phyloP scores from a whole-genome alignment of 257 asterid species.

The Petunia secreta region DNA sequence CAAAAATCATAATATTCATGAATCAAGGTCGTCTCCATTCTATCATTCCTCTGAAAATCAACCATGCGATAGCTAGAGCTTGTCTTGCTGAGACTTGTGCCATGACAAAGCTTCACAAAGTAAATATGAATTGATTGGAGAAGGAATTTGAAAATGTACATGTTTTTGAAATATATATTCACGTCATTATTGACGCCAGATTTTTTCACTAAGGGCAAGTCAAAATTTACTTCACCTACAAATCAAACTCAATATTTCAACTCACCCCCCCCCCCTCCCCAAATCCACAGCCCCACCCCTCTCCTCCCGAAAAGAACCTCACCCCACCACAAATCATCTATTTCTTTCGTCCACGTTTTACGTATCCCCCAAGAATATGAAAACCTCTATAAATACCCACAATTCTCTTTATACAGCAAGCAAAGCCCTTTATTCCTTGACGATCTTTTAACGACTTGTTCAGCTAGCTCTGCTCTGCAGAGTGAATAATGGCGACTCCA shows the following conservation, averaged over 20 bases:
- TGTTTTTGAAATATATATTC: no score
- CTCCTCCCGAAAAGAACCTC: no score
- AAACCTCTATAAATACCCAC: neutral
- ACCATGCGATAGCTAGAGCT: conserved; percentile 15
- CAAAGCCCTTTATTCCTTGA: neutral
- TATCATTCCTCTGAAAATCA: neutral
- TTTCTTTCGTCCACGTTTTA: no score
- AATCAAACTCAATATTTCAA: no score
- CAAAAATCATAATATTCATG: neutral
- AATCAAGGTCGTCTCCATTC: neutral
- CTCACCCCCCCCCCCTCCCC: no score
- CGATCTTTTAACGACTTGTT: neutral
- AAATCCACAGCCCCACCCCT: no score
- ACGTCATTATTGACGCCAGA: no score
- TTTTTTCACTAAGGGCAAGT: no score
- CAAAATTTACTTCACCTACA: no score
- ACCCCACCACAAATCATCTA: no score
- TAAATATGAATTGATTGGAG: conserved; percentile 34
- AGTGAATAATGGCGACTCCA: neutral
- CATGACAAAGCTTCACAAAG: conserved; percentile 33
- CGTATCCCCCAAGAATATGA: conserved; percentile 11
- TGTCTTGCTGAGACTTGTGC: conserved; percentile 42
- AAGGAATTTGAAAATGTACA: neutral
- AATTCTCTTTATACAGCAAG: neutral
- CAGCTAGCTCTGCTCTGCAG: neutral